phyloP scores from a whole-genome alignment of 805 yeast genomes.

The Monosporozyma siamensis region DNA sequence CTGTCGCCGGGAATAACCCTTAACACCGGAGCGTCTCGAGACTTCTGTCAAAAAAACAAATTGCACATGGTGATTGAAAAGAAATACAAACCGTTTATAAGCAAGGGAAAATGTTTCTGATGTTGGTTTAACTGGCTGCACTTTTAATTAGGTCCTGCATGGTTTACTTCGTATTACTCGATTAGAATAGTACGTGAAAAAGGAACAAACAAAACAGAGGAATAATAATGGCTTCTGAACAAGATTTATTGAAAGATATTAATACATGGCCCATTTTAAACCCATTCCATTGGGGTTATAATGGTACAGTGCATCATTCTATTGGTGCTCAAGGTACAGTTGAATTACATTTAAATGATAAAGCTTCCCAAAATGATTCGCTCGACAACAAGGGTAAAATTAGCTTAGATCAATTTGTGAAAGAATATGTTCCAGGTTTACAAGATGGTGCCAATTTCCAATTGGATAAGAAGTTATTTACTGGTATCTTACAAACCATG shows the following conservation, averaged over 20 bases:
- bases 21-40: neutral
- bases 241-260: slow-evolving; percentile 1
- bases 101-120: too few species aligned
- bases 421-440: slow-evolving; percentile 37
- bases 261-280: slow-evolving; percentile 17
- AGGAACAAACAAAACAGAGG: neutral
- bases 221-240: neutral
- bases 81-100: too few species aligned
- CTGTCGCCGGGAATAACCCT: neutral
- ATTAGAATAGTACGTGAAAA: too few species aligned
- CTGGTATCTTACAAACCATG: slow-evolving; percentile 72
- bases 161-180: too few species aligned
- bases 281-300: slow-evolving; percentile 29
- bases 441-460: slow-evolving; percentile 40
- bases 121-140: too few species aligned
- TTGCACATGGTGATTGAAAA: neutral
- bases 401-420: slow-evolving; percentile 17
- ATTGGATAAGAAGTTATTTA: slow-evolving; percentile 54
- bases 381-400: slow-evolving; percentile 2
- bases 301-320: slow-evolving; percentile 27
- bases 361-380: slow-evolving; percentile 3
- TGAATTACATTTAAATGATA: slow-evolving; percentile 9
- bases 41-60: neutral
- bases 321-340: slow-evolving; percentile 19
- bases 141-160: too few species aligned